Percentiles rank a stretch among this genome's conserved stretches.
phyloP scores from a whole-genome alignment of 1,284 basidiomycete genomes.

The Phaffia rhodozyma region DNA sequence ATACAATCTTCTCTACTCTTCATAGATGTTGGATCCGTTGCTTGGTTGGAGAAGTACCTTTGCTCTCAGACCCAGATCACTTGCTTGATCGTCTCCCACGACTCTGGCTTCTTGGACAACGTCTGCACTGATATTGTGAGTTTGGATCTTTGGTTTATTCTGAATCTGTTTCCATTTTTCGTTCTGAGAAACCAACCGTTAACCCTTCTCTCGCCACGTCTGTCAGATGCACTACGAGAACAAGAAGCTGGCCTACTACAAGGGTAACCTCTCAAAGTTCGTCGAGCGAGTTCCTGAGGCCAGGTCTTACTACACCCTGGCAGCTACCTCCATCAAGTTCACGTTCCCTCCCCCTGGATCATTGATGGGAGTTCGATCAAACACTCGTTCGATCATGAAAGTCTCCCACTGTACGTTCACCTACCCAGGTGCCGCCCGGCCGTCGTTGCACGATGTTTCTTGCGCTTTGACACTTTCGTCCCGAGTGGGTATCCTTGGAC shows the following conservation, averaged over 20 bases:
- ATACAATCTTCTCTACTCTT: conserved; percentile 35
- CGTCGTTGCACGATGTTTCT: conserved; percentile 77
- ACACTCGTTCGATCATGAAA: conserved; percentile 92
- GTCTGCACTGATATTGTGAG: conserved; percentile 89
- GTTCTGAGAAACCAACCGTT: neutral
- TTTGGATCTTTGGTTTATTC: conserved; percentile 18
- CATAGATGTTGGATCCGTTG: conserved; percentile 79
- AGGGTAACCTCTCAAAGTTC: conserved; percentile 84
- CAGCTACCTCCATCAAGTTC: conserved; percentile 91
- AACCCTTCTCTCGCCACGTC: neutral
- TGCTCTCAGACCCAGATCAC: conserved; percentile 69
- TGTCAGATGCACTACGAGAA: conserved; percentile 79
- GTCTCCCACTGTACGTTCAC: conserved; percentile 86
- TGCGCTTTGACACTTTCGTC: conserved; percentile 86
- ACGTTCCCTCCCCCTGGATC: conserved; percentile 92
- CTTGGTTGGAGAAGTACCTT: conserved; percentile 89
- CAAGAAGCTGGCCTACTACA: conserved; percentile 95
- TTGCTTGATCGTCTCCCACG: conserved; percentile 92
- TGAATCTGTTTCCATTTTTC: neutral
- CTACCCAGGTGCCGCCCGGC: conserved; percentile 73
- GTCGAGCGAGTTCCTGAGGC: conserved; percentile 87
- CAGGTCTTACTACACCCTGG: conserved; percentile 93
- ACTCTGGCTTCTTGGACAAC: conserved; percentile 94
- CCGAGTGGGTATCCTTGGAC: conserved; percentile 80
- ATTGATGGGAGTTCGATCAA: conserved; percentile 93